Percentiles rank a stretch among this genome's conserved stretches.
Conservation (phyloP, 768 basidiomycete genomes). For the Serpula lacrymans region DNA sequence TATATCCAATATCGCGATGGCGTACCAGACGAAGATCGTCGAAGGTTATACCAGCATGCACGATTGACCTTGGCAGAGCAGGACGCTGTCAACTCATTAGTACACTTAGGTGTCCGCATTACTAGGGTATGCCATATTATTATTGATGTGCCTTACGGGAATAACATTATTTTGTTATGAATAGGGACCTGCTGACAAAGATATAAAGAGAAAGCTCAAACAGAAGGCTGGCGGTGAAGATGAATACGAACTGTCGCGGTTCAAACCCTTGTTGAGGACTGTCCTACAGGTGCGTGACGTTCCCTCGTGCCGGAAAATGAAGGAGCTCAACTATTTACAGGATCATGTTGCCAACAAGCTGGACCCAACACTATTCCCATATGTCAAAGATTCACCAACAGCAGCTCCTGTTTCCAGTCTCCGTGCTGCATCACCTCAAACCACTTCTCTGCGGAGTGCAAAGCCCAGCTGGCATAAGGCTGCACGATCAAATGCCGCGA, state of each 20-base stretch:
- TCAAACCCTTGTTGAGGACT: slow-evolving; percentile 76
- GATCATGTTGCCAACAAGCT: slow-evolving; percentile 80
- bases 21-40: slow-evolving; percentile 96
- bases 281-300: slow-evolving; percentile 69
- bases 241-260: slow-evolving; percentile 95
- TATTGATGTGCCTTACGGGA: neutral
- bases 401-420: slow-evolving; percentile 43
- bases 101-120: slow-evolving; percentile 79
- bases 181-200: slow-evolving; percentile 72
- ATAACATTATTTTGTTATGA: neutral
- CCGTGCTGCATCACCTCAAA: slow-evolving; percentile 43
- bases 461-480: slow-evolving; percentile 89
- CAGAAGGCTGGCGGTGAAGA: slow-evolving; percentile 75
- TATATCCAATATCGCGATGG: slow-evolving; percentile 95
- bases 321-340: slow-evolving; percentile 45
- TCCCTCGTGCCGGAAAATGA: too few relatives aligned
- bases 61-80: slow-evolving; percentile 83
- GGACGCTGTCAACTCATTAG: slow-evolving; percentile 87
- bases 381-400: slow-evolving; percentile 76
- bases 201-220: slow-evolving; percentile 78
- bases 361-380: slow-evolving; percentile 81
- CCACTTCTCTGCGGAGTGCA: slow-evolving; percentile 81
- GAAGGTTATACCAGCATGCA: slow-evolving; percentile 93
- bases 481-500: slow-evolving; percentile 47
- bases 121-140: slow-evolving; percentile 56